These are phyloP conservation scores for Russula earlei DNA, from an alignment of 768 basidiomycete genomes.

Conservation along the genomic window DNA sequence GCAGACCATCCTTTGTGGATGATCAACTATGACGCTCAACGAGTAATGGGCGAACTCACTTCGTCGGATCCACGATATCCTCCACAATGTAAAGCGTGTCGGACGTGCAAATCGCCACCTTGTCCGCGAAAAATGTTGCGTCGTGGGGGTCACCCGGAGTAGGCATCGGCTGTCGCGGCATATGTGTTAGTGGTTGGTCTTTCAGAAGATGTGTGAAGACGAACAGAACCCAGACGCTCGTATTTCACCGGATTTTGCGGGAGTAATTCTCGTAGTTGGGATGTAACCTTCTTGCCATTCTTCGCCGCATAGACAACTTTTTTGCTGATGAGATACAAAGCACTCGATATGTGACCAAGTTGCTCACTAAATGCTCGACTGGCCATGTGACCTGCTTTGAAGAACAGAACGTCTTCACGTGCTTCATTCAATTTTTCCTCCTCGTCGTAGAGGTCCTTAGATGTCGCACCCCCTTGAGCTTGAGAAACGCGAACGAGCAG, in stretches of 20 bases:
- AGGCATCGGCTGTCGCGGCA: neutral
- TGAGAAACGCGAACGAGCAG: neutral
- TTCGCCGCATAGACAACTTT: neutral
- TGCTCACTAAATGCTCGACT: neutral
- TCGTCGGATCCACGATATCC: neutral
- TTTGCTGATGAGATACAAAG: neutral
- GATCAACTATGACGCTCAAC: neutral
- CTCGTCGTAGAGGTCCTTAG: neutral
- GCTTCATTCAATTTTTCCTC: neutral
- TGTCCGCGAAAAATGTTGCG: neutral
- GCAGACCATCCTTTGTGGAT: neutral
- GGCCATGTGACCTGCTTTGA: neutral
- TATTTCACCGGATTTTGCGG: neutral
- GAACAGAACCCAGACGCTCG: neutral
- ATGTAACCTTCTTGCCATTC: neutral
- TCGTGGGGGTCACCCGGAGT: neutral
- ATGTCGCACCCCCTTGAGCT: neutral
- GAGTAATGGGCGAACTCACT: neutral
- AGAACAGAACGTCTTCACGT: neutral
- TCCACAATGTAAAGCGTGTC: neutral
- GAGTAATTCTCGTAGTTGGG: neutral
- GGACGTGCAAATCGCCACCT: neutral
- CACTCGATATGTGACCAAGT: neutral
- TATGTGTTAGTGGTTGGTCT: neutral
- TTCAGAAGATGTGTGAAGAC: neutral